Conservation (phyloP, 1,139 yeast species). For the Pichia sp. region DNA sequence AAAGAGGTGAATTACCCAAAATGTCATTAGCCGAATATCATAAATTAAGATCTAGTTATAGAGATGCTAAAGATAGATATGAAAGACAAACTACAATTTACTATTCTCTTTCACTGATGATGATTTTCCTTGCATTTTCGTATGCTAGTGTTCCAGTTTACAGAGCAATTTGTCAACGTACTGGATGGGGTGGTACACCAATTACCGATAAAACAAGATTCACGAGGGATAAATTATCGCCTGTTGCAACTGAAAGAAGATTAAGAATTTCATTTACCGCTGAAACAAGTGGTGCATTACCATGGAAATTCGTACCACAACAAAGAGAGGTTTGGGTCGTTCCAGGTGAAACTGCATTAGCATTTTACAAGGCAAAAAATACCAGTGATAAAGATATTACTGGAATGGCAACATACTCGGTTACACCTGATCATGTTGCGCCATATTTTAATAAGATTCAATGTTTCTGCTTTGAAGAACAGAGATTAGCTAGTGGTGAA, state of each 20-base stretch:
- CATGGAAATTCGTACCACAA: conserved; percentile 94
- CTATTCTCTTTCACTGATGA: conserved; percentile 65
- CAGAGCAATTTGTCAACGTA: conserved; percentile 85
- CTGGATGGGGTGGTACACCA: conserved; percentile 96
- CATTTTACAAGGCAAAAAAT: conserved; percentile 90
- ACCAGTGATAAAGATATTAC: conserved; percentile 81
- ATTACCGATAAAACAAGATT: conserved; percentile 76
- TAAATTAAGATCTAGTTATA: conserved; percentile 29
- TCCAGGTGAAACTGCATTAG: conserved; percentile 97
- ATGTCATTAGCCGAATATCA: conserved; percentile 28
- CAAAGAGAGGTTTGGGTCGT: conserved; percentile 88
- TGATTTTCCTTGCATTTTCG: conserved; percentile 71
- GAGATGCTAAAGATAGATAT: conserved; percentile 29
- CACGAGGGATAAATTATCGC: conserved; percentile 80
- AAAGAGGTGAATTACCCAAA: conserved; percentile 21
- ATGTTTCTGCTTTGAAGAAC: conserved; percentile 98
- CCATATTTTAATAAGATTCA: conserved; percentile 95
- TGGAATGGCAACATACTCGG: conserved; percentile 97
- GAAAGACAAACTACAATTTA: conserved; percentile 52
- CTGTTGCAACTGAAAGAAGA: conserved; percentile 80
- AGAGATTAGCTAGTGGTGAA: conserved; percentile 87
- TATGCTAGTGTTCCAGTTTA: conserved; percentile 93
- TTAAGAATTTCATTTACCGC: conserved; percentile 82
- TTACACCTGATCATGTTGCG: conserved; percentile 93
- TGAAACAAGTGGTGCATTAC: conserved; percentile 83